Base-by-base conservation (phyloP, 805 yeast species). In the Candida pseudofarinosa region DNA sequence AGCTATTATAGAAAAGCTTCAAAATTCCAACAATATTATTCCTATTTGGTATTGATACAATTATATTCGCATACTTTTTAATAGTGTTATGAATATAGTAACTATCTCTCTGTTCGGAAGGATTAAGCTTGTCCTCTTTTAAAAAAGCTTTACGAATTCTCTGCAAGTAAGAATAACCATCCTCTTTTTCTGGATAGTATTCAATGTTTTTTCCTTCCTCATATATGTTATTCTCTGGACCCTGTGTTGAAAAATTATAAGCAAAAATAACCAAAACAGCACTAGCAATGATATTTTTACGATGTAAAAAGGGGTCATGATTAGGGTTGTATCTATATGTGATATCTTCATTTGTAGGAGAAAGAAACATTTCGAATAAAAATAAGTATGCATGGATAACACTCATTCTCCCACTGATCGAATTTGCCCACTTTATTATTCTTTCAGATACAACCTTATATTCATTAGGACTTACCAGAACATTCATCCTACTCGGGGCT, bases 331-430 rank as follows among this genome's bases (percentile, higher is more conserved):
- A 79, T 15, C 63, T 62, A 38, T 69, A 73, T 32, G 67, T 66
- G 10, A 64, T 63, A 33, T 73, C 76, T 34, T 60, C 65, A 18
- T 74, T 80, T 49, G 71, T 73, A n/a, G 79, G 81, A 8, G 71
- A 66, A 36, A 83, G 55, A 47, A 79, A 75, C 76, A 79, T 77
- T 53, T 83, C 88, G 63, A 77, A 78, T 19, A 84, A 53, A 43
- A 81, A 69, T 49, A 80, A 63, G 47, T 79, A 79, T 16, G 85
- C 81, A 55, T 84, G 85, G 33, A 82, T 66, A 6, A 77, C 76
- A 19, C 81, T 68, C 8, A 77, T 61, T 45, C 74, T 70, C 6
- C 83, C 85, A 47, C 67, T 71, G 12, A 58, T 44, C 7, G 74
- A 65, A 4, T 56, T 53, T 1, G 81, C 67, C 81, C 86, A 79